These are phyloP conservation scores for Stentor coeruleus DNA, from an alignment of 73 alveolate species.

Conservation along the genomic window DNA sequence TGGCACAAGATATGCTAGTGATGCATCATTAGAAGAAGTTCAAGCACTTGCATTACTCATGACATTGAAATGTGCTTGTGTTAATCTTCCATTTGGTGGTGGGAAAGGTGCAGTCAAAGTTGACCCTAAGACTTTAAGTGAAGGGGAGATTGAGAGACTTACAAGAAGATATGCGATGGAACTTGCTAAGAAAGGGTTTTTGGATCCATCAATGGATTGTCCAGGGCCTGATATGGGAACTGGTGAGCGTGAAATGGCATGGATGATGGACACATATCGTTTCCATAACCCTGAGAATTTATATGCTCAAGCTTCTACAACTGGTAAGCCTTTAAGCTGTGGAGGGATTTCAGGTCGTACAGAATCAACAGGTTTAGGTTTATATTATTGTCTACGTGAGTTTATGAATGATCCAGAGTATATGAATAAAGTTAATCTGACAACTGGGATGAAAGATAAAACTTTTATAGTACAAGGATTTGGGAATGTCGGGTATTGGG, in stretches of 20 bases:
- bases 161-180: conserved; percentile 76
- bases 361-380: conserved; percentile 86
- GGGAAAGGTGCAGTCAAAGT: conserved; percentile 74
- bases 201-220: conserved; percentile 68
- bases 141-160: conserved; percentile 61
- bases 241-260: conserved; percentile 79
- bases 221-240: conserved; percentile 91
- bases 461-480: conserved; percentile 73
- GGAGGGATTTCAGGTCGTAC: conserved; percentile 91
- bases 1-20: conserved; percentile 66
- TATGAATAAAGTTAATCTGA: conserved; percentile 44
- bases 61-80: conserved; percentile 66
- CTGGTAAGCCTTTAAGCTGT: conserved; percentile 70
- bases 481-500: conserved; percentile 92
- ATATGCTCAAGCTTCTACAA: conserved; percentile 70
- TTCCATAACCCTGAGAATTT: conserved; percentile 59
- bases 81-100: conserved; percentile 76
- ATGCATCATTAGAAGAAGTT: conserved; percentile 53
- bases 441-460: conserved; percentile 65
- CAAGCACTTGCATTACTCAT: conserved; percentile 65
- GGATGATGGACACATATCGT: conserved; percentile 84
- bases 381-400: conserved; percentile 74
- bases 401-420: conserved; percentile 52
- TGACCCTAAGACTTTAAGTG: conserved; percentile 57
- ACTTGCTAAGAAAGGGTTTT: conserved; percentile 70